Conservation (phyloP, 805 yeast species). For the Kluyveromyces lactis region DNA sequence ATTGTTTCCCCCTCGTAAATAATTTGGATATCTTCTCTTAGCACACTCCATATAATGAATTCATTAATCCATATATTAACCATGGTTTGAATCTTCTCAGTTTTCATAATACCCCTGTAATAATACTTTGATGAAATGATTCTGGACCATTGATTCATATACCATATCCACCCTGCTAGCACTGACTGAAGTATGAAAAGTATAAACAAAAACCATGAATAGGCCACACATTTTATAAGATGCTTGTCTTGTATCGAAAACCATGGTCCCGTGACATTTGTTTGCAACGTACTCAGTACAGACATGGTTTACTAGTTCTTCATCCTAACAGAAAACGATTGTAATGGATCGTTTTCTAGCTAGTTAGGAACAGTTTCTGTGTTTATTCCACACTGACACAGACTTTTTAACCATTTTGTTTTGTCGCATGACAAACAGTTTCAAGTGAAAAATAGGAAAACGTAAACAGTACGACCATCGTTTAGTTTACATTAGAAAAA, state of each 20-base stretch:
- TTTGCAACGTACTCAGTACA: background rate
- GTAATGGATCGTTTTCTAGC: too few species aligned
- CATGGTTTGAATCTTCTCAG: background rate
- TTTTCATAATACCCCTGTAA: background rate
- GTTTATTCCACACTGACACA: too few species aligned
- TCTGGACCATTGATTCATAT: conserved; percentile 4
- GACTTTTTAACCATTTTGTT: too few species aligned
- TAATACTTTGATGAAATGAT: conserved; percentile 1
- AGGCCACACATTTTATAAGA: conserved; percentile 1
- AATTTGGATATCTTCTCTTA: conserved; percentile 1
- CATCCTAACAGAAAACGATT: too few species aligned
- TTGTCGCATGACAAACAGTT: too few species aligned
- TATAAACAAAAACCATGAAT: background rate
- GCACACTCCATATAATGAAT: conserved; percentile 1
- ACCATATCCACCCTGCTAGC: background rate
- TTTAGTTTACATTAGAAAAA: too few species aligned
- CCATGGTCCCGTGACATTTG: conserved; percentile 2
- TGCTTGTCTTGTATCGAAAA: conserved; percentile 1
- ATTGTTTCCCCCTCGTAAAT: conserved; percentile 1
- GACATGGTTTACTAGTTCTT: background rate
- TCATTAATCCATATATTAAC: conserved; percentile 1
- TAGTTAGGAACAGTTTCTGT: too few species aligned
- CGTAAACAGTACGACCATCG: too few species aligned
- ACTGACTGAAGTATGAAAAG: conserved; percentile 1
- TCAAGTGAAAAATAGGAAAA: too few species aligned